Conservation (phyloP, 2,329 filamentous ascomycete species). For the Cytospora piceae region DNA sequence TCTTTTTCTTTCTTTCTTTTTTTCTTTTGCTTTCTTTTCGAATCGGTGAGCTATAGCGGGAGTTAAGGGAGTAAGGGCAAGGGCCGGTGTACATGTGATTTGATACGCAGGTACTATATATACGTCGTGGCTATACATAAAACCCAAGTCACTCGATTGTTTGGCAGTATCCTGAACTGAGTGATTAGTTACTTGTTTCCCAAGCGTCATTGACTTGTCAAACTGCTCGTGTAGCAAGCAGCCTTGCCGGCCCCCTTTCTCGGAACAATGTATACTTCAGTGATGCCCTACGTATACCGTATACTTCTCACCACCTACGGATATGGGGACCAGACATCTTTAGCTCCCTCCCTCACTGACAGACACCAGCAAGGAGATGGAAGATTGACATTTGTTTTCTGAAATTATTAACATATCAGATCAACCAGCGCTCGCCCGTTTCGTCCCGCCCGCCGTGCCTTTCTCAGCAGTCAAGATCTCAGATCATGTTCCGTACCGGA, state of each 20-base stretch:
- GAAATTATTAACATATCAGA: not conserved
- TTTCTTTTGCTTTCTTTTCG: not conserved
- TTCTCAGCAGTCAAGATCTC: not conserved
- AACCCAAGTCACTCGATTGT: not conserved
- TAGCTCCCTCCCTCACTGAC: not conserved
- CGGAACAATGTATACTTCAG: no score
- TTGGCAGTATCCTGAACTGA: not conserved
- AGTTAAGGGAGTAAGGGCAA: slow-evolving; percentile 6
- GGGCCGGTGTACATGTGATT: not conserved
- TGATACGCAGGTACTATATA: not conserved
- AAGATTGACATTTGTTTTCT: not conserved
- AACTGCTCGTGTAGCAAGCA: not conserved
- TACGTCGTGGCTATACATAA: not conserved
- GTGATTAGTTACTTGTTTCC: not conserved
- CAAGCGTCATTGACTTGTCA: not conserved
- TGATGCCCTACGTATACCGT: not conserved
- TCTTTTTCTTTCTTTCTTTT: not conserved
- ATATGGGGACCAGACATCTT: not conserved
- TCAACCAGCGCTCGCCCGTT: not conserved
- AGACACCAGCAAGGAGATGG: not conserved
- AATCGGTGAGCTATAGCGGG: slow-evolving; percentile 6
- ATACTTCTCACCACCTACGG: not conserved
- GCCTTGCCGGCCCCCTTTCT: not conserved
- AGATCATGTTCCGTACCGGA: not conserved
- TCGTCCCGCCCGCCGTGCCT: not conserved